Base-by-base conservation (phyloP, 768 basidiomycete species). In the Crucibulum laeve region DNA sequence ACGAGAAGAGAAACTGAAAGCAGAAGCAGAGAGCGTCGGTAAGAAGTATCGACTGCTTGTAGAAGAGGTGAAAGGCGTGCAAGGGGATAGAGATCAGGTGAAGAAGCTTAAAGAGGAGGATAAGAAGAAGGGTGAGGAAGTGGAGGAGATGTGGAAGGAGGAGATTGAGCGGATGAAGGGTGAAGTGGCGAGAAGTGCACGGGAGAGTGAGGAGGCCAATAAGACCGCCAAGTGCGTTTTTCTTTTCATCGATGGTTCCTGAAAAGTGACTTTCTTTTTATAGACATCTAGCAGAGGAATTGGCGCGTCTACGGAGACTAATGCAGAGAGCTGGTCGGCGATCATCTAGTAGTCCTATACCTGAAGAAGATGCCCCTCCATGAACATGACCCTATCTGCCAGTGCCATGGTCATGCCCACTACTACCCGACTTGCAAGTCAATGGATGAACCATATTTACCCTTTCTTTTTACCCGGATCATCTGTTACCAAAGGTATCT, bases 11-110 rank as follows among this genome's bases (percentile, higher is more conserved):
- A 77, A 74, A 56, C 71, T 80, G 57, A 75, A 74, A 49, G 67
- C 62, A 32, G 90, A 92, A 60, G 80, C 77, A 8, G 84, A 90
- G 56, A 71, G 70, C 18, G 54, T 82, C 40, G 82, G 80, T 36
- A 77, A 77, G 58, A 88, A 88, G 69, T 91, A 91, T 53, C 63
- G 67, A 42, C 67, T 70, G 49, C 62, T 90, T 25, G 61, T 82
- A 11, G 78, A 84, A 54, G 79, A 87, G 59, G 68, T 84, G 45
- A 70, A 79, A 65, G 65, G 60, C 19, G 69, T 69, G n/a, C 75
- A 76, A 40, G 63, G 62, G 21, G 64, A 63, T 13, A 67, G 72
- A 46, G 62, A 63, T 45, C 68, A 68, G 49, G 67, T 86, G 38
- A 71, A 73, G 58, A 64, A 62, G 46, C 60, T 84, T 39, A 67